A percentile compares a stretch with the other conserved stretches of the same genome.
These are phyloP conservation scores for Sporopachydermia lactativora DNA, from an alignment of 805 yeast genomes.

Conservation along the genomic window DNA sequence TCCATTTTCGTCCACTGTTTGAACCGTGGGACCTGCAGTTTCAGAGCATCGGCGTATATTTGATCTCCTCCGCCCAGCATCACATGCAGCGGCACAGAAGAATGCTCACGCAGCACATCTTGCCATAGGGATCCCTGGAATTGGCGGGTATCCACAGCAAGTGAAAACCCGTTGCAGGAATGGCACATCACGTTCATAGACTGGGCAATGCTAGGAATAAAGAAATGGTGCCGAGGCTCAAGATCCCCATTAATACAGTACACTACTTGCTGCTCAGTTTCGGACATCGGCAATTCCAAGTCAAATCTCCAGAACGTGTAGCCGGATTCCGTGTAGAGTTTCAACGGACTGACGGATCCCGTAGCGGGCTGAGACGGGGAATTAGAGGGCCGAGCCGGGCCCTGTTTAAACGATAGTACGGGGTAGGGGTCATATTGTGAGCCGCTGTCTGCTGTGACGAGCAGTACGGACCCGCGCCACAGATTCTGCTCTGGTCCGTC, in stretches of 20 bases:
- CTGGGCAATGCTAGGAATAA: constrained; percentile 44
- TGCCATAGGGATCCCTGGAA: constrained; percentile 76
- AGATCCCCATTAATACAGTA: constrained; percentile 40
- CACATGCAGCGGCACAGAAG: constrained; percentile 56
- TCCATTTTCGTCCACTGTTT: constrained; percentile 48
- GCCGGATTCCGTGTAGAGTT: constrained; percentile 30
- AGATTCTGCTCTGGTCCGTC: constrained; percentile 31
- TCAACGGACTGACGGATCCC: constrained; percentile 34
- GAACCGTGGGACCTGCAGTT: constrained; percentile 27
- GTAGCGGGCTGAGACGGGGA: constrained; percentile 4
- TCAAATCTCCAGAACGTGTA: constrained; percentile 53
- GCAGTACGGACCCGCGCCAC: constrained; percentile 56
- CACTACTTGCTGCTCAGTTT: constrained; percentile 44
- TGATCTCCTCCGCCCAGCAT: constrained; percentile 99
- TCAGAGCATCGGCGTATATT: constrained; percentile 75
- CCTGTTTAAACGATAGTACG: constrained; percentile 23
- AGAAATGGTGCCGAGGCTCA: constrained; percentile 44
- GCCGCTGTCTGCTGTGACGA: constrained; percentile 38
- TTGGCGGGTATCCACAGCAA: constrained; percentile 46
- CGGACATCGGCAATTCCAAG: constrained; percentile 33
- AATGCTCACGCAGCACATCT: constrained; percentile 65
- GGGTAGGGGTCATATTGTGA: constrained; percentile 16
- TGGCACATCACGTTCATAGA: constrained; percentile 74
- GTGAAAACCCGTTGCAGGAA: constrained; percentile 86
- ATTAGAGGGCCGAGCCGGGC: constrained; percentile 14